Evolutionary conservation across 371 early-diverging fungal species (phyloP).

Genomic region (Zopfochytrium polystomum): DNA sequence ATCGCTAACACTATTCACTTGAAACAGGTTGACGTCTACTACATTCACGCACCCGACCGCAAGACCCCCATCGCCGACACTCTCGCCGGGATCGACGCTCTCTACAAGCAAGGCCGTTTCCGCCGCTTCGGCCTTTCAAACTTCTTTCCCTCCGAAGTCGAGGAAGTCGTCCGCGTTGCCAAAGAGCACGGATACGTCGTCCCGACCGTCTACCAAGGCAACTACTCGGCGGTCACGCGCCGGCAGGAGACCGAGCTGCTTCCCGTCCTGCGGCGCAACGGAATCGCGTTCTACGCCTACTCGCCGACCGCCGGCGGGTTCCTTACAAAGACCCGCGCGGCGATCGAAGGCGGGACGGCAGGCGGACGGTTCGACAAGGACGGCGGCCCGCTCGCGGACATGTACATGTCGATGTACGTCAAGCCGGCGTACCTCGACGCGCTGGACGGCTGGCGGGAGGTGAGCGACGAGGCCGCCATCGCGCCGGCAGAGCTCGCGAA

Average conservation of each 20-base stretch:
- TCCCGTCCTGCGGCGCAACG: conserved; percentile 2
- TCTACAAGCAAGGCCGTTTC: conserved; percentile 3
- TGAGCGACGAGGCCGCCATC: conserved; percentile 7
- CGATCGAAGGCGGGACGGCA: neutral
- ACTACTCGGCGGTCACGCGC: neutral
- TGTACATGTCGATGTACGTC: conserved; percentile 9
- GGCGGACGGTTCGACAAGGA: neutral
- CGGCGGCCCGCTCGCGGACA: neutral
- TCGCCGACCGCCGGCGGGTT: conserved; percentile 16
- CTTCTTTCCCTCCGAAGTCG: conserved; percentile 20
- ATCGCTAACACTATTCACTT: no score
- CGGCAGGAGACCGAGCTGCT: conserved; percentile 15
- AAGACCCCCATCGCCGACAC: conserved; percentile 6
- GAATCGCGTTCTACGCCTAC: neutral
- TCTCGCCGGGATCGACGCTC: conserved; percentile 15
- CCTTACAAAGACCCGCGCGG: conserved; percentile 16
- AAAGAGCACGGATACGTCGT: conserved; percentile 10
- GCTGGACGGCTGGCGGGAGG: conserved; percentile 8
- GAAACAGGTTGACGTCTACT: conserved; percentile 19
- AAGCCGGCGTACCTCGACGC: conserved; percentile 16
- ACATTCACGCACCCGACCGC: conserved; percentile 23
- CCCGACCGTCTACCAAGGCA: conserved; percentile 10
- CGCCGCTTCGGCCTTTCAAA: conserved; percentile 25
- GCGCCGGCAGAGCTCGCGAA: conserved; percentile 46
- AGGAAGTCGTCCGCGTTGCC: conserved; percentile 14